Evolutionary conservation across 495 filamentous ascomycete species (phyloP).

Genomic region (Penicillium paxilli): DNA sequence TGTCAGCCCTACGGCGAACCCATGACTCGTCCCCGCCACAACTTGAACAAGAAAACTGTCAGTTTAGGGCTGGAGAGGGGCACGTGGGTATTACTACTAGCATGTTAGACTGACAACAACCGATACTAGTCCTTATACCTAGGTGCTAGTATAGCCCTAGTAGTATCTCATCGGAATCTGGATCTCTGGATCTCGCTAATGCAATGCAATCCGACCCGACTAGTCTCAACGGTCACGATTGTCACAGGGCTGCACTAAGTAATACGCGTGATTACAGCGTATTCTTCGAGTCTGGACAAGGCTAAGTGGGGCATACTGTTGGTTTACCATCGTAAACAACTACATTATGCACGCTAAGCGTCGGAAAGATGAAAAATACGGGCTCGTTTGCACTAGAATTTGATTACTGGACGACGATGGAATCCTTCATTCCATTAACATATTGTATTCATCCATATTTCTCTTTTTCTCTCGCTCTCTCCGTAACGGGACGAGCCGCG

Average conservation of each 20-base stretch:
- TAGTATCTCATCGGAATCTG: too few species aligned
- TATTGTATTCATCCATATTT: too few species aligned
- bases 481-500: constrained; percentile 7
- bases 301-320: neutral
- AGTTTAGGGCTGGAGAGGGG: neutral
- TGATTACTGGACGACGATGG: too few species aligned
- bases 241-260: too few species aligned
- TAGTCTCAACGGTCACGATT: neutral
- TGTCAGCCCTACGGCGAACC: neutral
- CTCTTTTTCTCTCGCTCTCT: too few species aligned
- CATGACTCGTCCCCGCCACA: neutral
- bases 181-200: neutral
- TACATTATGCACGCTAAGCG: too few species aligned
- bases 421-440: neutral
- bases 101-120: neutral
- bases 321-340: neutral
- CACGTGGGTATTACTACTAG: too few species aligned
- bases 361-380: neutral
- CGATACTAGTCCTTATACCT: neutral
- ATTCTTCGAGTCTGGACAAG: neutral
- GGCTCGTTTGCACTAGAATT: neutral
- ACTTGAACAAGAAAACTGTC: neutral
- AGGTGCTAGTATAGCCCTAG: neutral
- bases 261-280: neutral
- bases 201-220: neutral